Evolutionary conservation across 2,329 filamentous ascomycete species (phyloP).

Genomic region (Trichoderma polysporum): DNA sequence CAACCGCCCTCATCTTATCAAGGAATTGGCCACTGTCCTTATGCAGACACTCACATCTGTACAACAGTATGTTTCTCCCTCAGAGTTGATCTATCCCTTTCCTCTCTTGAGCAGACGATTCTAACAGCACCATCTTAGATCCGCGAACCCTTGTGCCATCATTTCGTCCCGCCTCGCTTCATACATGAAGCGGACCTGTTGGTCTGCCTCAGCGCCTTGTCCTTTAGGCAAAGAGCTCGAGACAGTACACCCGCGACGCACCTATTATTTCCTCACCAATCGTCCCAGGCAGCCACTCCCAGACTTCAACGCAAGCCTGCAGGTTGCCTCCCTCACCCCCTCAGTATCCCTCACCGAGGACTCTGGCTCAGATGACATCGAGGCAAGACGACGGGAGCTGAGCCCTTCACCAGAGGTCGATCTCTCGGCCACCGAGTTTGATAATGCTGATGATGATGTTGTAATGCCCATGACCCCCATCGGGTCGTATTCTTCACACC

Average conservation of each 20-base stretch:
- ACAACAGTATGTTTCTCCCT: conserved; percentile 72
- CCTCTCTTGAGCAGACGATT: not conserved
- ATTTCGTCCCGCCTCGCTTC: conserved; percentile 88
- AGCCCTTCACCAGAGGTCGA: conserved; percentile 94
- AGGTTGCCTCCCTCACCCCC: conserved; percentile 69
- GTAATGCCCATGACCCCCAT: conserved; percentile 61
- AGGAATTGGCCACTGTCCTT: conserved; percentile 82
- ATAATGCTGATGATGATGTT: conserved; percentile 64
- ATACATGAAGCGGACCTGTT: conserved; percentile 83
- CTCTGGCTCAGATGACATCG: conserved; percentile 66
- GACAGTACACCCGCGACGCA: conserved; percentile 86
- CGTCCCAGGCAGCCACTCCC: conserved; percentile 79
- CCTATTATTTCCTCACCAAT: conserved; percentile 96
- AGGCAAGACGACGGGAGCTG: conserved; percentile 66
- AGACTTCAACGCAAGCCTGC: conserved; percentile 36
- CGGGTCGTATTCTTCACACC: conserved; percentile 59
- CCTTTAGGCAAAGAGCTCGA: conserved; percentile 92
- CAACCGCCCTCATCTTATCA: conserved; percentile 91
- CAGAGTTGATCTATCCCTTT: conserved; percentile 22
- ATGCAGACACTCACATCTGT: conserved; percentile 76
- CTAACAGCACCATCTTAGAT: conserved; percentile 57
- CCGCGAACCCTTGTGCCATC: conserved; percentile 91
- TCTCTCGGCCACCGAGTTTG: conserved; percentile 81
- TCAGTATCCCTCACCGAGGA: conserved; percentile 65
- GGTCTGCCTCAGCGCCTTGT: conserved; percentile 76